Evolutionary conservation across 306 rosid genomes (phyloP).

Genomic region (Lagenaria siceraria): DNA sequence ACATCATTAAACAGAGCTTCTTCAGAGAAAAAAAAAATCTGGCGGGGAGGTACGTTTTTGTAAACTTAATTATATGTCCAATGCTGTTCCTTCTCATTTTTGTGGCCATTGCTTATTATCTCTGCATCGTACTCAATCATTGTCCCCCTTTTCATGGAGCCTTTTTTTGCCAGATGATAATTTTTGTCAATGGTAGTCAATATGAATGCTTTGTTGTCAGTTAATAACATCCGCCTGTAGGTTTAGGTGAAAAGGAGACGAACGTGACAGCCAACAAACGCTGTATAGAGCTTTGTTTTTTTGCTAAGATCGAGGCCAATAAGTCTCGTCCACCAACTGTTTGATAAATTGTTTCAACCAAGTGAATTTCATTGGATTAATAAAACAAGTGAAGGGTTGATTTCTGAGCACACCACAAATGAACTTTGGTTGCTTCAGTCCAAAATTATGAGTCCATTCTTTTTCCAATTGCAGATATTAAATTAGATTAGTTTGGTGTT

Average conservation of each 20-base stretch:
- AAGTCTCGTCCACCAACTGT: not conserved
- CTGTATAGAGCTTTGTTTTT: not conserved
- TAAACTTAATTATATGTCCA: not conserved
- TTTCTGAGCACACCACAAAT: not conserved
- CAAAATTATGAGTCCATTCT: not conserved
- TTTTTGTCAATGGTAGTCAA: conserved; percentile 10
- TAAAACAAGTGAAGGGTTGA: not conserved
- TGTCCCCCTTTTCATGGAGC: conserved; percentile 3
- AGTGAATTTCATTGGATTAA: not conserved
- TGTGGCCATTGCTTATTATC: not conserved
- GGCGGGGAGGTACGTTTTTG: not conserved
- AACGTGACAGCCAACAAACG: not conserved
- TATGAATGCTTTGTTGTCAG: conserved; percentile 19
- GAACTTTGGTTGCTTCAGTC: not conserved
- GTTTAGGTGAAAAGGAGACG: not conserved
- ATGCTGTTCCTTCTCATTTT: not conserved
- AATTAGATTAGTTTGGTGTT: not conserved
- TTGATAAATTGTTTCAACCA: not conserved
- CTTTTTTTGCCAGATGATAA: conserved; percentile 4
- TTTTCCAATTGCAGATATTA: not conserved
- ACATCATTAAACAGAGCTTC: not conserved
- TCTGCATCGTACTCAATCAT: conserved; percentile 6
- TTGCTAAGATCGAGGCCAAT: not conserved
- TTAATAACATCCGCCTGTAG: not conserved
- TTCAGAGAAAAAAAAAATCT: not conserved